Evolutionary conservation across 1,284 basidiomycete species (phyloP), one percentile per base, ranked within the genome.

Genomic region (Lignosus rhinocerotis): DNA sequence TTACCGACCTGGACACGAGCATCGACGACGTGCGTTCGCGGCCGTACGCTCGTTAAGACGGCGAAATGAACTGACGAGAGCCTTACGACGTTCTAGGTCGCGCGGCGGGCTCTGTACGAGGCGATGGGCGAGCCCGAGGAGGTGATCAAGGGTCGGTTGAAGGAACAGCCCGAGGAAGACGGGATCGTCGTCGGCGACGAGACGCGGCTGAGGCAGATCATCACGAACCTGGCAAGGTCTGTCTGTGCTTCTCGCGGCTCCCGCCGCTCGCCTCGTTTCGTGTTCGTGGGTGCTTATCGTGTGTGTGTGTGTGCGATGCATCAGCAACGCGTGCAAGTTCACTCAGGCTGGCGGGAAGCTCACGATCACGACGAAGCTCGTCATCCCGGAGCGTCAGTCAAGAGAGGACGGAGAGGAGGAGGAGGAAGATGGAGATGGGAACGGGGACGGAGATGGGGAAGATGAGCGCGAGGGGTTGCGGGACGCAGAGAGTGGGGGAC

Each of bases 121-220:
- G 85, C 85, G 8, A 74, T 80, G 68, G 85, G 84, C 31, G 76
- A 84, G 59, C 70, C 65, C 25, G 67, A 74, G 30, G 76, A 76
- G 25, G 67, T 67, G 2, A 78, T 85, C 32, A 69, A 67, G 12
- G 67, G 72, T 42, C 74, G 77, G 55, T 72, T 84, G 36, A 66
- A 59, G 21, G 74, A 78, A n/a, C 66, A 78, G 48, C 78, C 77
- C 2, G 77, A 81, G 31, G 81, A 81, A 16, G 82, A 86, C 48
- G 88, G 87, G 0, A 74, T 88, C 19, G 87, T 93, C 12, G 80
- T 87, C 9, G 91, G 91, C 25, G 90, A 93, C 68, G 89, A 91
- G 67, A 90, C 90, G 65, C 83, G 93, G 14, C 69, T 94, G 55
- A 80, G 90, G 62, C 93, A 94, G 72, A 85, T 93, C 59, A 79